Evolutionary conservation across 2,329 filamentous ascomycete species (phyloP).

Genomic region (Pyrenochaeta sp.): DNA sequence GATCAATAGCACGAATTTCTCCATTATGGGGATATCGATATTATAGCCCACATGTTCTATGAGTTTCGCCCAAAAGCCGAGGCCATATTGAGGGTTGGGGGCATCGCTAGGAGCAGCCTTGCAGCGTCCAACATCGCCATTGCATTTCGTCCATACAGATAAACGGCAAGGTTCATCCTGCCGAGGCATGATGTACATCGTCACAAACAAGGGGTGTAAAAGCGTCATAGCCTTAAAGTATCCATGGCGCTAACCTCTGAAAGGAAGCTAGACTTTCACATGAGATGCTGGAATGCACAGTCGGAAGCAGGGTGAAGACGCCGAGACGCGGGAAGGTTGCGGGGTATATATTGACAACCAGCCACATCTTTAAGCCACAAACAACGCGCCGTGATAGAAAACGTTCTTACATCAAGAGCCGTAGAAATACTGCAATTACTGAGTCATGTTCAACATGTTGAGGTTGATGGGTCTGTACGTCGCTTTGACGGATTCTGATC

Average conservation of each 20-base stretch:
- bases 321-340: neutral
- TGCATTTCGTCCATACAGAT: neutral
- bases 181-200: conserved; percentile 1
- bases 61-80: neutral
- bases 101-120: neutral
- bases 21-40: neutral
- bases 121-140: neutral
- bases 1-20: neutral
- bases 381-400: too few relatives aligned
- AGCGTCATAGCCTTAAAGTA: conserved; percentile 1
- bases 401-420: too few relatives aligned
- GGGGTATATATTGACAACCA: neutral
- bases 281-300: neutral
- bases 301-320: neutral
- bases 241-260: neutral
- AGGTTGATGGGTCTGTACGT: too few relatives aligned
- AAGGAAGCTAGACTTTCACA: neutral
- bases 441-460: too few relatives aligned
- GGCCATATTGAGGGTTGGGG: neutral
- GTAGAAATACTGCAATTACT: too few relatives aligned
- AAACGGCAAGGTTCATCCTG: neutral
- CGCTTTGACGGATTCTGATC: too few relatives aligned
- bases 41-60: neutral
- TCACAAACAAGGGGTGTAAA: neutral
- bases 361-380: neutral